These are phyloP conservation scores for Urtica urens DNA, from an alignment of 306 rosid genomes.

Conservation along the genomic window DNA sequence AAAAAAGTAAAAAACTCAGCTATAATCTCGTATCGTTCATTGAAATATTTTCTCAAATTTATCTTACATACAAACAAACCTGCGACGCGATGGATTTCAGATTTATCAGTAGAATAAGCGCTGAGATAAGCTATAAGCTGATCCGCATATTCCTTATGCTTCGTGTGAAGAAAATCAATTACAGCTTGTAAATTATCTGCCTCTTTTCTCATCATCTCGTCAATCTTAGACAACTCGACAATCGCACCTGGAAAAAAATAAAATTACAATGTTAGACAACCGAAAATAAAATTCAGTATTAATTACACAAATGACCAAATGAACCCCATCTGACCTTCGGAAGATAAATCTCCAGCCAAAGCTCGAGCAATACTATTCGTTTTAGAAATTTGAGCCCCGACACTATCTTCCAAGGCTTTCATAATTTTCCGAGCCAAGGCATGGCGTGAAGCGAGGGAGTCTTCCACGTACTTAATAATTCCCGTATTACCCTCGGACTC, in stretches of 20 bases:
- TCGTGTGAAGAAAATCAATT: conserved; percentile 47
- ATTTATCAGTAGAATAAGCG: conserved; percentile 37
- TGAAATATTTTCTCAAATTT: background rate
- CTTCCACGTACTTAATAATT: conserved; percentile 38
- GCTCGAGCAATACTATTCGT: conserved; percentile 31
- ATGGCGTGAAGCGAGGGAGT: conserved; percentile 59
- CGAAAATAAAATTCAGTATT: no score
- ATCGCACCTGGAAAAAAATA: conserved; percentile 49
- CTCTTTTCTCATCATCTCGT: conserved; percentile 71
- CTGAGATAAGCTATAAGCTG: conserved; percentile 34
- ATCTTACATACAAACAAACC: conserved; percentile 43
- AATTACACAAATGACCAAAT: conserved; percentile 11
- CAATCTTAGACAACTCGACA: conserved; percentile 58
- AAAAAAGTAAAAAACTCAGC: background rate
- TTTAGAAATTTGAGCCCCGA: conserved; percentile 39
- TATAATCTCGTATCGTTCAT: background rate
- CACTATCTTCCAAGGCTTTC: conserved; percentile 40
- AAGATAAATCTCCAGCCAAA: conserved; percentile 37
- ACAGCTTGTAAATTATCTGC: conserved; percentile 39
- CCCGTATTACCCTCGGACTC: conserved; percentile 35
- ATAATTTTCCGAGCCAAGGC: conserved; percentile 45
- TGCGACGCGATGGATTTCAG: conserved; percentile 54
- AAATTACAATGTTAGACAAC: background rate
- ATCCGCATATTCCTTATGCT: conserved; percentile 51
- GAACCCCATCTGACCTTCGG: conserved; percentile 60